phyloP scores from a whole-genome alignment of 495 filamentous ascomycete species.

The Penicillium arizonense region DNA sequence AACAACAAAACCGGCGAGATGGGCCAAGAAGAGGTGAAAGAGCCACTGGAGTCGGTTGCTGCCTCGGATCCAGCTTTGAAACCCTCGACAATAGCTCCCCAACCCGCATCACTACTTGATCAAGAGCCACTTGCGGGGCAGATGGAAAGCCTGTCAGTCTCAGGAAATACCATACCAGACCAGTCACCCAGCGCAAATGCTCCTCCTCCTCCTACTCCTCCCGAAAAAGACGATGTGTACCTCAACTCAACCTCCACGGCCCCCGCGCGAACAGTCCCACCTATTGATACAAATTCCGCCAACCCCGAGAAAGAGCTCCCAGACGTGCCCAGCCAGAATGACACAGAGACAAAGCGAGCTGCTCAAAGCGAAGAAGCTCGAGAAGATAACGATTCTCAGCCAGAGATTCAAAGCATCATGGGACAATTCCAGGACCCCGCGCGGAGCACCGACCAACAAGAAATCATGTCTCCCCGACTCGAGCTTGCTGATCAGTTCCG shows the following conservation, averaged over 20 bases:
- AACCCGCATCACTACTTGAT: conserved; percentile 12
- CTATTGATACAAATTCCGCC: conserved; percentile 44
- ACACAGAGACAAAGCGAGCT: conserved; percentile 49
- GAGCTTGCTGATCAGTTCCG: conserved; percentile 71
- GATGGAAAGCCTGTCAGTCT: conserved; percentile 38
- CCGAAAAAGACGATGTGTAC: conserved; percentile 55
- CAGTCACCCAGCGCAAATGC: conserved; percentile 16
- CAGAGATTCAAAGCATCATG: conserved; percentile 96
- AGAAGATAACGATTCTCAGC: conserved; percentile 64
- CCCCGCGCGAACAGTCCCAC: conserved; percentile 49
- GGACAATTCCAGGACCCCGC: conserved; percentile 72
- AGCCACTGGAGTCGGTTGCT: conserved; percentile 1
- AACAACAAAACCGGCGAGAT: conserved; percentile 12
- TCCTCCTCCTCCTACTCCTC: conserved; percentile 40
- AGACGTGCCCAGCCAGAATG: conserved; percentile 51
- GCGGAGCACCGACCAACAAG: conserved; percentile 63
- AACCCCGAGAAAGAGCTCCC: conserved; percentile 52
- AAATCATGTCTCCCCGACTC: conserved; percentile 79
- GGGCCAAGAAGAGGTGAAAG: conserved; percentile 8
- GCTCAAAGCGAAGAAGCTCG: conserved; percentile 48
- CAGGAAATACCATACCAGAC: conserved; percentile 18
- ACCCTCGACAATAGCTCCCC: conserved; percentile 3
- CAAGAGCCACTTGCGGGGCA: conserved; percentile 29
- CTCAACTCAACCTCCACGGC: conserved; percentile 64
- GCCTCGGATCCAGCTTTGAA: conserved; percentile 2